phyloP scores from a whole-genome alignment of 441 rosid genomes.

The Erysimum cheiri region DNA sequence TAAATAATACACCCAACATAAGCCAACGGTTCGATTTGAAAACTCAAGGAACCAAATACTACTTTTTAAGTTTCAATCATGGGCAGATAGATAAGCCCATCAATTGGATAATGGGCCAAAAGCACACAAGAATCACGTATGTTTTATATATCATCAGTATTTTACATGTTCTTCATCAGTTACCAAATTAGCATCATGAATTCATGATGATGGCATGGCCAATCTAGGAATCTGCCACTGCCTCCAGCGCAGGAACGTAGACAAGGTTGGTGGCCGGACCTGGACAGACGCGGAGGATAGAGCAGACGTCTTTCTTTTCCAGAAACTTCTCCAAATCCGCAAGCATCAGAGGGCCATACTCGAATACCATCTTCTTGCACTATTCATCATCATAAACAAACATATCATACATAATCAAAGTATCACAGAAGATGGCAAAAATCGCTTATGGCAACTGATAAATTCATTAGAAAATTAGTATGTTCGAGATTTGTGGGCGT shows the following conservation, averaged over 20 bases:
- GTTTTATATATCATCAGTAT: too few species aligned
- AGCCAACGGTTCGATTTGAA: too few species aligned
- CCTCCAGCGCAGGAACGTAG: conserved; percentile 19
- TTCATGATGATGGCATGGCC: background rate
- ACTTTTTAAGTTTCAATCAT: too few species aligned
- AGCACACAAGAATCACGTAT: too few species aligned
- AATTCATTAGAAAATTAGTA: background rate
- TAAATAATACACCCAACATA: too few species aligned
- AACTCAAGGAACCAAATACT: too few species aligned
- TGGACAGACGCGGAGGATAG: conserved; percentile 65
- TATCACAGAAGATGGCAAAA: background rate
- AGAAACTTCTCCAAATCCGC: conserved; percentile 71
- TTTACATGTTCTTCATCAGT: background rate
- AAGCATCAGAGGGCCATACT: conserved; percentile 85
- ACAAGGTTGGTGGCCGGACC: background rate
- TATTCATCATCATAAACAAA: conserved; percentile 31
- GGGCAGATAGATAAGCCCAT: too few species aligned
- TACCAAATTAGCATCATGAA: background rate
- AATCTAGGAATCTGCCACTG: conserved; percentile 40
- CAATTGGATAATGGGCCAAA: too few species aligned
- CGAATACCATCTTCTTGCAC: conserved; percentile 85
- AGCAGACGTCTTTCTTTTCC: conserved; percentile 71
- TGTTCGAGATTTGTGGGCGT: background rate
- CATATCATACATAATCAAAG: background rate
- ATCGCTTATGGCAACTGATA: background rate